Conservation (phyloP, 805 yeast genomes). For the Blastobotrys peoriensis region DNA sequence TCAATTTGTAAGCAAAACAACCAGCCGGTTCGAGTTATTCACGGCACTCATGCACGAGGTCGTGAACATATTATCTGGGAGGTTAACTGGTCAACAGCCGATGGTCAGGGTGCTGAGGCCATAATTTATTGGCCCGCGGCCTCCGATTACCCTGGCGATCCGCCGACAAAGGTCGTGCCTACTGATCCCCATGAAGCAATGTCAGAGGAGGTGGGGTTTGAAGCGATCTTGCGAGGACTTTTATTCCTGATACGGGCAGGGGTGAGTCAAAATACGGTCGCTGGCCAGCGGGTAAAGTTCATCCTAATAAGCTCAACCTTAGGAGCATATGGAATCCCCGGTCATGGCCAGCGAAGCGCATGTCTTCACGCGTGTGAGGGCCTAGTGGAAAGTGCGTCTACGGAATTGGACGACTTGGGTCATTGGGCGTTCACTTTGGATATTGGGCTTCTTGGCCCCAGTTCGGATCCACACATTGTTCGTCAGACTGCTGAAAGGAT, state of each 20-base stretch:
- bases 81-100: not conserved
- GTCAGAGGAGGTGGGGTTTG: no score
- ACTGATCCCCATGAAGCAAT: not conserved
- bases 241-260: not conserved
- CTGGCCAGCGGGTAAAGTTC: not conserved
- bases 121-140: not conserved
- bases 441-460: conserved; percentile 8
- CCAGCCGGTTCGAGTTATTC: not conserved
- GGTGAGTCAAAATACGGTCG: not conserved
- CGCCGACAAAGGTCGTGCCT: not conserved
- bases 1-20: not conserved
- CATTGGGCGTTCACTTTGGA: conserved; percentile 15
- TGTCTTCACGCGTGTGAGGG: conserved; percentile 31
- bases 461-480: conserved; percentile 3
- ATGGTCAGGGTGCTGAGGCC: not conserved
- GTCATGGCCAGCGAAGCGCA: conserved; percentile 14
- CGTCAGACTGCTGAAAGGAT: conserved; percentile 18
- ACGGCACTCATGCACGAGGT: not conserved
- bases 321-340: conserved; percentile 1
- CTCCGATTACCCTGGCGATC: not conserved
- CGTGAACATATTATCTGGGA: not conserved
- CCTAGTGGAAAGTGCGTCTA: conserved; percentile 25
- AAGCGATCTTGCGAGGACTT: not conserved
- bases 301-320: not conserved
- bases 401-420: conserved; percentile 22